Evolutionary conservation across 768 basidiomycete species (phyloP).

Genomic region (Myochromella boudieri): DNA sequence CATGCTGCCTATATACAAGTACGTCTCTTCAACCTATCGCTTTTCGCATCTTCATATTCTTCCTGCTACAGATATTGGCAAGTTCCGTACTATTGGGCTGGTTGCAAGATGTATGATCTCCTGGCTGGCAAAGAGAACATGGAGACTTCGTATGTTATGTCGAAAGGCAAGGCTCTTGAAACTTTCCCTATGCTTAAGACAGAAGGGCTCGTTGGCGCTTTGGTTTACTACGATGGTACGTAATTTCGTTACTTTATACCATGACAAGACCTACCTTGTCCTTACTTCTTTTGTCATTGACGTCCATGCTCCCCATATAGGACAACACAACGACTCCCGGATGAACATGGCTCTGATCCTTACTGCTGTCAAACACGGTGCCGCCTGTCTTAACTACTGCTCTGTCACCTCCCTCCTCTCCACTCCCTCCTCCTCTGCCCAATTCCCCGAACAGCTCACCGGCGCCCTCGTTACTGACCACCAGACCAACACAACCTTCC

Average conservation of each 20-base stretch:
- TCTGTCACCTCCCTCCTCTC: slow-evolving; percentile 83
- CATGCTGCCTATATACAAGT: slow-evolving; percentile 97
- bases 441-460: slow-evolving; percentile 78
- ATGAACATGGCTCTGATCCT: slow-evolving; percentile 97
- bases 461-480: slow-evolving; percentile 73
- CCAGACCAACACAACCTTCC: slow-evolving; percentile 80
- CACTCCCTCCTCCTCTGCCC: slow-evolving; percentile 61
- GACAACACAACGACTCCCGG: slow-evolving; percentile 96
- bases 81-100: slow-evolving; percentile 92
- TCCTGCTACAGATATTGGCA: slow-evolving; percentile 79
- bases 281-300: slow-evolving; percentile 34
- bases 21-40: slow-evolving; percentile 15
- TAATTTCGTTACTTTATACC: background rate
- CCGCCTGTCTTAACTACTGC: slow-evolving; percentile 85
- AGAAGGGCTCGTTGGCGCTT: slow-evolving; percentile 88
- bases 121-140: slow-evolving; percentile 96
- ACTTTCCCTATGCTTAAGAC: slow-evolving; percentile 96
- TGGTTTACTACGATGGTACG: slow-evolving; percentile 96
- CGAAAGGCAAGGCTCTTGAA: slow-evolving; percentile 88
- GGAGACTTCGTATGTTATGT: slow-evolving; percentile 95
- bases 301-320: slow-evolving; percentile 34
- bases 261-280: slow-evolving; percentile 8
- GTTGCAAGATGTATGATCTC: slow-evolving; percentile 95
- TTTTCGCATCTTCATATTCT: slow-evolving; percentile 4
- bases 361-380: slow-evolving; percentile 92